A percentile compares a stretch with the other conserved stretches of the same genome.
Evolutionary conservation across 345 rosid species (phyloP).

Genomic region (Acer negundo): DNA sequence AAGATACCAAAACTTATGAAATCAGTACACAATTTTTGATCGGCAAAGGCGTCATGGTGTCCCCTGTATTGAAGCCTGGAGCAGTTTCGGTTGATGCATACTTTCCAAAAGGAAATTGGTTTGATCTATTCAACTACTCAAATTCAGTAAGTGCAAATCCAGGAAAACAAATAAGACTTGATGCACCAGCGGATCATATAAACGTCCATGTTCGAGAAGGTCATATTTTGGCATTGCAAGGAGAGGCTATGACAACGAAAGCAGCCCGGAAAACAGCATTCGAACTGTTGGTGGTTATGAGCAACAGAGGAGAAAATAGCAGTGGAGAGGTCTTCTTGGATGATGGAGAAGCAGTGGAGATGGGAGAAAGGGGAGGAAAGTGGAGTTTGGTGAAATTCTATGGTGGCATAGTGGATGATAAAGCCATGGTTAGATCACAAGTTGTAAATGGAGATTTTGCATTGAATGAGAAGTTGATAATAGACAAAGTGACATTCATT

Average conservation of each 20-base stretch:
- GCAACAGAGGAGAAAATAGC: neutral
- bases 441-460: constrained; percentile 3
- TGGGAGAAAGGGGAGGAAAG: neutral
- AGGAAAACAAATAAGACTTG: neutral
- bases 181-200: constrained; percentile 2
- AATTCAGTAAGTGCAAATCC: neutral
- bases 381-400: constrained; percentile 2
- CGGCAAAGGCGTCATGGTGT: neutral
- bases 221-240: neutral
- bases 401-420: neutral
- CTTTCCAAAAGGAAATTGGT: neutral
- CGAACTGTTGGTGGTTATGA: neutral
- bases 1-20: neutral
- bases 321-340: constrained; percentile 1
- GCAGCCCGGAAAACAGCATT: neutral
- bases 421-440: neutral
- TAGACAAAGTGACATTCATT: neutral
- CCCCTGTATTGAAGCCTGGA: neutral
- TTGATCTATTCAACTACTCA: constrained; percentile 4
- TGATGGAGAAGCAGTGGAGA: neutral
- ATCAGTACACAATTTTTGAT: constrained; percentile 1
- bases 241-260: constrained; percentile 7
- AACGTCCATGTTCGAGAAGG: constrained; percentile 2
- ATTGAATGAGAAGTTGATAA: neutral
- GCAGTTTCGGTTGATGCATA: neutral